A percentile compares a stretch with the other conserved stretches of the same genome.
Evolutionary conservation across 2,329 filamentous ascomycete genomes (phyloP).

Genomic region (Colletotrichum phormii): DNA sequence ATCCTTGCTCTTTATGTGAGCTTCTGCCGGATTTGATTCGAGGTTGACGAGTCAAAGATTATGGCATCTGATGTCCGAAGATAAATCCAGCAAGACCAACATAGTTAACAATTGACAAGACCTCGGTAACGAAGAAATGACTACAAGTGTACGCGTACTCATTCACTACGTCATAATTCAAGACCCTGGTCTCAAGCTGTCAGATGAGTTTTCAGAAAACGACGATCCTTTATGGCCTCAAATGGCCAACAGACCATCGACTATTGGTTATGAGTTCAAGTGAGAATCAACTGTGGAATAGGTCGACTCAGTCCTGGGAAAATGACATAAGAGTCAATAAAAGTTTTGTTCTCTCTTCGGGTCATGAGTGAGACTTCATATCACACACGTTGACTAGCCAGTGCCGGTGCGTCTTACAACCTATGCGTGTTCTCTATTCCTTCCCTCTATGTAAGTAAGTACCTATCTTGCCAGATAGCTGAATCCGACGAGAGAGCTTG

Average conservation of each 20-base stretch:
- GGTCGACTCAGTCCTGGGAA: background rate
- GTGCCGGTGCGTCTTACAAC: no score
- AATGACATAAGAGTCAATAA: no score
- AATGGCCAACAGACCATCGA: background rate
- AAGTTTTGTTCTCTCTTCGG: no score
- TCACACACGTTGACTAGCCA: no score
- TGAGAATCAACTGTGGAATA: background rate
- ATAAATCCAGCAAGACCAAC: background rate
- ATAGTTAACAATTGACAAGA: background rate
- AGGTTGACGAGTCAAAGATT: background rate
- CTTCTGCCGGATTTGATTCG: background rate
- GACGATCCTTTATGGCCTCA: no score
- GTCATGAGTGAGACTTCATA: no score
- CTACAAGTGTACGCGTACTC: background rate
- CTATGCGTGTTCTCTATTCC: background rate
- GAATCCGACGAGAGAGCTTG: background rate
- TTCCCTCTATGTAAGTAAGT: background rate
- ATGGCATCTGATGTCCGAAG: background rate
- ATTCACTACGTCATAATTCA: no score
- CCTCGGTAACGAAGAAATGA: background rate
- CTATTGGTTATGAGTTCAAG: background rate
- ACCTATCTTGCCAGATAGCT: background rate
- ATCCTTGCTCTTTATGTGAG: background rate
- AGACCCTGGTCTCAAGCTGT: no score
- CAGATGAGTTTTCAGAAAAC: no score